Percentiles rank a stretch among this genome's conserved stretches.
These are phyloP conservation scores for Kalmusia sp. DNA, from an alignment of 2,329 filamentous ascomycete genomes.

Conservation along the genomic window DNA sequence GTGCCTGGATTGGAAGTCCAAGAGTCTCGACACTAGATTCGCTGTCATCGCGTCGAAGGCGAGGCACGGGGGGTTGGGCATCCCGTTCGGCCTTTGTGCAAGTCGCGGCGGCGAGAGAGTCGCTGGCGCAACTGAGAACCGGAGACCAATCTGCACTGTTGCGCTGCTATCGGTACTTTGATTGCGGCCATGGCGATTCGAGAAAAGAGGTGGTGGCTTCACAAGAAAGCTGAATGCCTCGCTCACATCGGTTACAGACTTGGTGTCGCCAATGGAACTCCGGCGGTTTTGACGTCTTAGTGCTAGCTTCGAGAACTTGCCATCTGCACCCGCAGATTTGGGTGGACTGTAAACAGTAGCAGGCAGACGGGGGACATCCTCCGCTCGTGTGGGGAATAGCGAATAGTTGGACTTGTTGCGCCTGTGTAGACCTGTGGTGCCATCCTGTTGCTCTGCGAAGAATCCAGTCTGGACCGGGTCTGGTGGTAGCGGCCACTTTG, in stretches of 20 bases:
- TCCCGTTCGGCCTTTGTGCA: conserved; percentile 30
- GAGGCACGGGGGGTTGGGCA: conserved; percentile 12
- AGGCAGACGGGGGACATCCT: conserved; percentile 48
- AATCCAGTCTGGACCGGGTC: conserved; percentile 27
- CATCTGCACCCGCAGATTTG: conserved; percentile 22
- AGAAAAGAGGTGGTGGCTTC: conserved; percentile 48
- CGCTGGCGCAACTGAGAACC: conserved; percentile 62
- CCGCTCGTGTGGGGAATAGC: conserved; percentile 47
- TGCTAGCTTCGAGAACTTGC: conserved; percentile 37
- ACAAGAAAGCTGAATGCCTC: conserved; percentile 47
- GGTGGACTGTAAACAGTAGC: conserved; percentile 46
- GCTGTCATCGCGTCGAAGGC: conserved; percentile 30
- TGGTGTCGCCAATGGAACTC: conserved; percentile 31
- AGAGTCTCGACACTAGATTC: conserved; percentile 36
- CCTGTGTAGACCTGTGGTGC: conserved; percentile 23
- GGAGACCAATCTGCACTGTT: conserved; percentile 74
- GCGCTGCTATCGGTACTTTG: conserved; percentile 71
- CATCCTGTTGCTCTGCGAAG: conserved; percentile 27
- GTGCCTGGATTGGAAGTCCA: conserved; percentile 40
- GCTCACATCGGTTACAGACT: conserved; percentile 45
- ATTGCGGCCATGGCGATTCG: conserved; percentile 56
- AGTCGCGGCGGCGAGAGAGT: conserved; percentile 44
- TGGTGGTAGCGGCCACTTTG: conserved; percentile 47
- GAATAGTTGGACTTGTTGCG: conserved; percentile 45
- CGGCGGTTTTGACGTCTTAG: conserved; percentile 40